Base-by-base conservation (phyloP, 2,329 filamentous ascomycete genomes). In the Didymella lethalis region DNA sequence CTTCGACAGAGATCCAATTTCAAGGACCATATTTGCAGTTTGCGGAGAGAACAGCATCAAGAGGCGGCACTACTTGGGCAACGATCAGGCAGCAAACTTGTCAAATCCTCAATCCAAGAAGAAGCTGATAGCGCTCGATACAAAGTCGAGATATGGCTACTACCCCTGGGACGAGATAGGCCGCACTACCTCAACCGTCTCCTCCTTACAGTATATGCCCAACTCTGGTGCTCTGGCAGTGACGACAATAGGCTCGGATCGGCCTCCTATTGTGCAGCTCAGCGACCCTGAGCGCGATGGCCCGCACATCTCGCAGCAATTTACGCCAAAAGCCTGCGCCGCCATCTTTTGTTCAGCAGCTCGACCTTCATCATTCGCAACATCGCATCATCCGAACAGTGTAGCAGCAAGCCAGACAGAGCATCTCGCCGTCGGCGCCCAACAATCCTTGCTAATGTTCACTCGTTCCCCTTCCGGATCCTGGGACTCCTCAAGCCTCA, bases 391-490 rank as follows among this genome's bases (percentile, higher is more conserved):
- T 18, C 51, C 51, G 18, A 64, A 63, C 34, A 68, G 43, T 26
- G 48, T 70, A 4, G 62, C 71, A 43, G 64, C 64, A n/a, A 53
- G 61, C 18, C 51, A 64, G 1, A 65, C 63, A 1, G 74, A 77
- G 32, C 62, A 64, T n/a, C 59, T 78, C 26, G 77, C 71, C 14
- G 65, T 74, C 29, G 77, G 70, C 8, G 72, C 69, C 11, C 72
- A 69, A 2, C 63, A 50, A 10, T 65, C 66, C 2, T 53, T 77
- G 7, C 57, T 70, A 2, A 48, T 76, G 7, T 68, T 72, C 32
- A 67, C 63, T 1, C 64, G 71, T 25, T 61, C 61, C 2, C 53
- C 54, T 32, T 40, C 57, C 23, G 71, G 66, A 34, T 45, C 49
- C 8, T 77, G 69, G 72, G 57, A 71, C 55, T 54, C 52, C 0